Percentiles rank a stretch among this genome's conserved stretches.
Conservation (phyloP, 768 basidiomycete species). For the Leccinum ochraceum region DNA sequence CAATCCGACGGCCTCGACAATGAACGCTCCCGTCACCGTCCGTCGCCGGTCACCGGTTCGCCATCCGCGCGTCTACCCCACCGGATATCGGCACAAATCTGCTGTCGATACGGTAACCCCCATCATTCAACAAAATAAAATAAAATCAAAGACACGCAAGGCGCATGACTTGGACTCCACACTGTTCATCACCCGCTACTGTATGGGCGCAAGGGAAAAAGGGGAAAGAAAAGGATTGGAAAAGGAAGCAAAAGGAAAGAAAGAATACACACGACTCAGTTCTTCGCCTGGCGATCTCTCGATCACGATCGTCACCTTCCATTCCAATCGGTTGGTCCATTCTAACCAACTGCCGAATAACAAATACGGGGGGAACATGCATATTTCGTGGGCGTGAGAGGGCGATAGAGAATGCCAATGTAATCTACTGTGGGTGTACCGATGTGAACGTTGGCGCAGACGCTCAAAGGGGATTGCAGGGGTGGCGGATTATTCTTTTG, state of each 20-base stretch:
- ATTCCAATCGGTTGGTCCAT: background rate
- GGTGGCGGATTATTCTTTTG: background rate
- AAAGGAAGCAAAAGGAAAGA: background rate
- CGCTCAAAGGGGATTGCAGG: background rate
- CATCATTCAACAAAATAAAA: background rate
- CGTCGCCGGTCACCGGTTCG: background rate
- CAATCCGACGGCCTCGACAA: background rate
- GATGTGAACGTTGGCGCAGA: background rate
- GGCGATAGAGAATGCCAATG: background rate
- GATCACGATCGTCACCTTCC: slow-evolving; percentile 18
- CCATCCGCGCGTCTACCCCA: too few species aligned
- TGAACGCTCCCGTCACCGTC: background rate
- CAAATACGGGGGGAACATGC: background rate
- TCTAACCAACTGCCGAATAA: background rate
- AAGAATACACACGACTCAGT: background rate
- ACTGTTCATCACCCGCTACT: too few species aligned
- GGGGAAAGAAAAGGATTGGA: too few species aligned
- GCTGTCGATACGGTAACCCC: background rate
- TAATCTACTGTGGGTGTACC: background rate
- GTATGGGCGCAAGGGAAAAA: too few species aligned
- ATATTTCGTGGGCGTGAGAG: background rate
- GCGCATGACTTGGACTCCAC: background rate
- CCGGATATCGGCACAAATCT: background rate
- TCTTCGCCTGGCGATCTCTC: slow-evolving; percentile 14
- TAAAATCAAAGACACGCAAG: background rate